Base-by-base conservation (phyloP, 2,329 filamentous ascomycete species). In the Ophiocordyceps australis region DNA sequence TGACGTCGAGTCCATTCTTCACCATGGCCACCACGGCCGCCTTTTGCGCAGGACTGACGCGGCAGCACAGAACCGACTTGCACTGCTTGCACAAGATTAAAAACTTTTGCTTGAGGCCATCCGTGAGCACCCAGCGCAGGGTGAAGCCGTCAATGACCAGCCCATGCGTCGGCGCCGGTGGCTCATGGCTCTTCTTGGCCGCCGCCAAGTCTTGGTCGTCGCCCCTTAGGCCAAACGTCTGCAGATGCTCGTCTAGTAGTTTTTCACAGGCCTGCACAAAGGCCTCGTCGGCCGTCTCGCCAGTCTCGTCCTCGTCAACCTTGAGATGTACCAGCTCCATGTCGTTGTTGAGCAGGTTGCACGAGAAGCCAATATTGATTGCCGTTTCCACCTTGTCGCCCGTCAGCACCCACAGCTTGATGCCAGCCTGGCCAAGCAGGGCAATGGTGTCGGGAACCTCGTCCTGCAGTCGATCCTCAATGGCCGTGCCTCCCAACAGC, bases 331-430 rank as follows among this genome's bases (percentile, higher is more conserved):
- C 79, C 33, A 98, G 59, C 38, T 98, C 89, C 89, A 98, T 94
- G 38, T 93, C 81, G 49, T 94, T 98, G 52, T 86, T 83, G 28
- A 98, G 67, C 17, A 98, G 63, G 40, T 98, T 98, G 59, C 91
- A 98, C 9, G 91, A 98, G 53, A 95, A 98, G 3, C 89, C 89
- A 45, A 98, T 98, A 55, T 98, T 98, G 70, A 98, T 98, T 30
- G 91, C 89, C 14, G 89, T 98, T 54, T 98, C 89, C 17, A 95
- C 86, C 53, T 95, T 98, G 62, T 98, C 89, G 35, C 91, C 89
- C 11, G 89, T 98, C 35, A 98, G 58, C 28, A 98, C 89, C 89
- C 89, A 98, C 7, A 98, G 68, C 53, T 98, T 98, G 52, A 98
- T 94, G 47, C 91, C 91, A 28, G 89, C 89, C 42, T 83, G 72